Percentiles rank a stretch among this genome's conserved stretches.
These are phyloP conservation scores for Hanseniaspora singularis DNA, from an alignment of 805 yeast genomes.

Conservation along the genomic window DNA sequence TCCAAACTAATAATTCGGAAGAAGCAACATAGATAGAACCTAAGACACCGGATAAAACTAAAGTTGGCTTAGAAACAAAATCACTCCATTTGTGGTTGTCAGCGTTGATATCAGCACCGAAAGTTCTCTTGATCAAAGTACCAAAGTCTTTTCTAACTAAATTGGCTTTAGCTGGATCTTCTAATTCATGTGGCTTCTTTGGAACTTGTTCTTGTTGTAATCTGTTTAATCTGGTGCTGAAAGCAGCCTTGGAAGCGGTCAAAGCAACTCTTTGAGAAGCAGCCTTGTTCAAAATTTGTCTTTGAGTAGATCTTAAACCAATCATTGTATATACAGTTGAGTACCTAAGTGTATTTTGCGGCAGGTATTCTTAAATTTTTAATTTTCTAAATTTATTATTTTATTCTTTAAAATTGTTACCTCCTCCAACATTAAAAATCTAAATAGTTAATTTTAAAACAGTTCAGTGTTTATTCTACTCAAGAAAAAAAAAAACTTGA, in stretches of 20 bases:
- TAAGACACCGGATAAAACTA: conserved; percentile 88
- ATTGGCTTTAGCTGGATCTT: conserved; percentile 14
- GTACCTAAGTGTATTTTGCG: neutral
- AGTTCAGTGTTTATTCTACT: too few species aligned
- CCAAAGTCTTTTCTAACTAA: conserved; percentile 12
- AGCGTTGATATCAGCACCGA: conserved; percentile 14
- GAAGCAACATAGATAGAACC: conserved; percentile 90
- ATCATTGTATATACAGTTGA: neutral
- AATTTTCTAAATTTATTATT: neutral
- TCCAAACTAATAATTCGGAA: conserved; percentile 81
- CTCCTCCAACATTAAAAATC: too few species aligned
- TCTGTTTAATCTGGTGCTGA: conserved; percentile 11
- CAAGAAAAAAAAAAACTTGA: too few species aligned
- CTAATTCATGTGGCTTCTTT: conserved; percentile 16
- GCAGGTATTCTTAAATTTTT: conserved; percentile 2
- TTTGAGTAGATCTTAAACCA: conserved; percentile 16
- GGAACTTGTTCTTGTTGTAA: conserved; percentile 15
- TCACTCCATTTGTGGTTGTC: conserved; percentile 16
- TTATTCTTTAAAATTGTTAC: too few species aligned
- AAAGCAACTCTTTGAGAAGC: conserved; percentile 15
- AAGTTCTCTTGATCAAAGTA: conserved; percentile 14
- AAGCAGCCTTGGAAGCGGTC: conserved; percentile 12
- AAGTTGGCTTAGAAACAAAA: conserved; percentile 58
- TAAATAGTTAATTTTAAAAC: too few species aligned
- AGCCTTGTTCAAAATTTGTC: conserved; percentile 13